phyloP scores from a whole-genome alignment of 2,329 filamentous ascomycete genomes.

The Diaporthe sp. region DNA sequence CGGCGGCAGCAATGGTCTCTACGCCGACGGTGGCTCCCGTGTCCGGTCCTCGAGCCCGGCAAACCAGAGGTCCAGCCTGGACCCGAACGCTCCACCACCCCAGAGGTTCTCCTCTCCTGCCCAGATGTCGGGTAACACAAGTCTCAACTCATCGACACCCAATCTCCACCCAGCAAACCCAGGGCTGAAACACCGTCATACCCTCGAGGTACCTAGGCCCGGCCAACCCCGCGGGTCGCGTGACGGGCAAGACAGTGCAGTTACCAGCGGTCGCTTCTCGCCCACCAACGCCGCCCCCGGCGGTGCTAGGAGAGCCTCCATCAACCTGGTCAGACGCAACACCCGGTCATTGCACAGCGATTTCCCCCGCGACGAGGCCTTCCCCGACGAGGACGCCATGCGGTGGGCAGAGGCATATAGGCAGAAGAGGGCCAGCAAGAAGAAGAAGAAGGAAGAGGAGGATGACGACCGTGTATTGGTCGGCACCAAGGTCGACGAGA shows the following conservation, averaged over 20 bases:
- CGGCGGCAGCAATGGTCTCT: conserved; percentile 41
- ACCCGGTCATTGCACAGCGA: conserved; percentile 91
- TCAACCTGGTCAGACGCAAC: conserved; percentile 83
- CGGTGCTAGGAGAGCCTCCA: conserved; percentile 81
- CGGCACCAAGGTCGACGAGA: conserved; percentile 97
- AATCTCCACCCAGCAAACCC: conserved; percentile 67
- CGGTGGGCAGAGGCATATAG: conserved; percentile 94
- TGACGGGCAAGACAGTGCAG: conserved; percentile 77
- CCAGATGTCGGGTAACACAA: conserved; percentile 59
- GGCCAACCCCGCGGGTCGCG: conserved; percentile 77
- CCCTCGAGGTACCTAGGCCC: conserved; percentile 85
- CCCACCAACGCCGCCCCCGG: conserved; percentile 68
- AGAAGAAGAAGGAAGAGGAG: conserved; percentile 84
- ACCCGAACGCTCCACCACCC: conserved; percentile 47
- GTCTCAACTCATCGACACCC: conserved; percentile 55
- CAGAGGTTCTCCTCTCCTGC: conserved; percentile 77
- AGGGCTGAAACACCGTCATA: conserved; percentile 85
- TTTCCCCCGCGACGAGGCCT: conserved; percentile 83
- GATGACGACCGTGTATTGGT: conserved; percentile 96
- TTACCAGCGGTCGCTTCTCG: conserved; percentile 86
- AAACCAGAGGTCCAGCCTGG: conserved; percentile 43
- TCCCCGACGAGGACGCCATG: conserved; percentile 89
- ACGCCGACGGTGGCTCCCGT: conserved; percentile 24
- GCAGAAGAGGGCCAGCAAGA: conserved; percentile 90
- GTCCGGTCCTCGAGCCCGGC: conserved; percentile 42